These are phyloP conservation scores for Lipomyces lipofer DNA, from an alignment of 805 yeast species.

Conservation along the genomic window DNA sequence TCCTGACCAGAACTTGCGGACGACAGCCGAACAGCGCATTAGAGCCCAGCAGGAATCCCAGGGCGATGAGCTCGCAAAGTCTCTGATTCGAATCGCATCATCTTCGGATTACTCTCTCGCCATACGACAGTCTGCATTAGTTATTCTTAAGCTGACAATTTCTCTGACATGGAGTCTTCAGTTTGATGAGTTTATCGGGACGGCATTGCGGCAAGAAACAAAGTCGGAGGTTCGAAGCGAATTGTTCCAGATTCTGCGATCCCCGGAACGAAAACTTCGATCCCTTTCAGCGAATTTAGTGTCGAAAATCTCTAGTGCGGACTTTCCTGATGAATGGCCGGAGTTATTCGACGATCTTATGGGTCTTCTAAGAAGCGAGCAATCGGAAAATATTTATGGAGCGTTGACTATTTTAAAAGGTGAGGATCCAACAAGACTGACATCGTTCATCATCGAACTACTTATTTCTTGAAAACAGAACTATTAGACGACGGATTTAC, in stretches of 20 bases:
- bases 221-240: slow-evolving; percentile 14
- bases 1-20: slow-evolving; percentile 16
- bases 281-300: slow-evolving; percentile 70
- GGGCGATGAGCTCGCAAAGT: slow-evolving; percentile 10
- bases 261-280: slow-evolving; percentile 58
- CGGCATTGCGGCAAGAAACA: slow-evolving; percentile 13
- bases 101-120: slow-evolving; percentile 5
- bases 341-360: slow-evolving; percentile 53
- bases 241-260: slow-evolving; percentile 16
- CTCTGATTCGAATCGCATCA: slow-evolving; percentile 14
- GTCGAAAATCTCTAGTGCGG: slow-evolving; percentile 82
- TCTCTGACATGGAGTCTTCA: slow-evolving; percentile 28
- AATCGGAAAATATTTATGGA: slow-evolving; percentile 43
- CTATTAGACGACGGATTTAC: slow-evolving; percentile 82
- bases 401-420: slow-evolving; percentile 25
- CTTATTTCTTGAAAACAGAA: too few species aligned
- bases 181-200: slow-evolving; percentile 25
- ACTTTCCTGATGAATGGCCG: slow-evolving; percentile 97
- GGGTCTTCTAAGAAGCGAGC: slow-evolving; percentile 41
- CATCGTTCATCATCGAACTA: too few species aligned
- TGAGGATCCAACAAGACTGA: neutral
- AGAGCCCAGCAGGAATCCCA: slow-evolving; percentile 7
- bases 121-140: slow-evolving; percentile 23
- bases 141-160: slow-evolving; percentile 18
- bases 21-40: slow-evolving; percentile 17